Conservation (phyloP, 2,329 filamentous ascomycete genomes). For the Helotiales sp. region DNA sequence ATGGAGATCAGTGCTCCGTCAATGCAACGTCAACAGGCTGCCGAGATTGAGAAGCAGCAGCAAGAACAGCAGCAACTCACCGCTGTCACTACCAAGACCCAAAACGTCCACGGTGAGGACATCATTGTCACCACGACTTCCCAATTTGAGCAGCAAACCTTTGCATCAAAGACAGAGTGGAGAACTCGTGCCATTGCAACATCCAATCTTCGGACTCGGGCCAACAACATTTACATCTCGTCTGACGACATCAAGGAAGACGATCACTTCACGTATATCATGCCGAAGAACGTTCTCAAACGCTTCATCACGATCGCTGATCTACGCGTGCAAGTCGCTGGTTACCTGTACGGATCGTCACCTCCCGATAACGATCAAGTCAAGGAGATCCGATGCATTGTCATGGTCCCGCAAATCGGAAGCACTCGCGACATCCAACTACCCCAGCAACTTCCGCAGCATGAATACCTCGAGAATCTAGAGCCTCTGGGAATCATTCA, state of each 20-base stretch:
- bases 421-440: constrained; percentile 91
- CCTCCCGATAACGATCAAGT: constrained; percentile 94
- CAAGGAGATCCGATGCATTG: constrained; percentile 95
- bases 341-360: constrained; percentile 91
- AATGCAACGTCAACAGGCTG: constrained; percentile 96
- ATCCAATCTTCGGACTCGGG: constrained; percentile 87
- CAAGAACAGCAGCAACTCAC: constrained; percentile 96
- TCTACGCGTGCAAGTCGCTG: constrained; percentile 93
- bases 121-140: constrained; percentile 98
- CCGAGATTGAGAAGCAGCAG: constrained; percentile 98
- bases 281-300: constrained; percentile 99
- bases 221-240: constrained; percentile 99
- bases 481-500: constrained; percentile 96
- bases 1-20: constrained; percentile 99
- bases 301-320: constrained; percentile 98
- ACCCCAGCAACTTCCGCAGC: constrained; percentile 86
- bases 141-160: constrained; percentile 96
- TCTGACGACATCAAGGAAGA: constrained; percentile 92
- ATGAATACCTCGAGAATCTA: constrained; percentile 84
- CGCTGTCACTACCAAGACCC: constrained; percentile 96
- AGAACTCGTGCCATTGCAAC: constrained; percentile 95
- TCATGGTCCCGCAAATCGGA: constrained; percentile 96
- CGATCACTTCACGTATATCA: constrained; percentile 89
- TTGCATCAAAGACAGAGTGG: constrained; percentile 99
- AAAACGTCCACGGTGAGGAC: constrained; percentile 95